Conservation (phyloP, 441 rosid species). For the Cnidoscolus chayamansa region DNA sequence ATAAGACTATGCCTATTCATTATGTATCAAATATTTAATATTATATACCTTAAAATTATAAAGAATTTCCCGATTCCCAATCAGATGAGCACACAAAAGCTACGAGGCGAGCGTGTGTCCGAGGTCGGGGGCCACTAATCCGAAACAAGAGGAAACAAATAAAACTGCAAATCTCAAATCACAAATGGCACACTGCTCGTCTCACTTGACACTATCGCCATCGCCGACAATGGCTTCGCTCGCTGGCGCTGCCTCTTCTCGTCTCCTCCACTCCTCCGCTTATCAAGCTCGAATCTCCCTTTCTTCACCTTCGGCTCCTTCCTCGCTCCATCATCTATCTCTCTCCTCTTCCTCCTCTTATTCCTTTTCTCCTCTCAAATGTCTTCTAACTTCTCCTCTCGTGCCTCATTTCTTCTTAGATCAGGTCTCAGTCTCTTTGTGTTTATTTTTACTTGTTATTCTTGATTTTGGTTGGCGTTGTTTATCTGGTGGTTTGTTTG, state of each 20-base stretch:
- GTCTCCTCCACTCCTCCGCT: slow-evolving; percentile 40
- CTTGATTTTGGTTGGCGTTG: not conserved
- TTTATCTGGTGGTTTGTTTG: slow-evolving; percentile 1
- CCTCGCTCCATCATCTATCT: slow-evolving; percentile 14
- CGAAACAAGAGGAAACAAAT: slow-evolving; percentile 9
- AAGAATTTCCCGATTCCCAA: not conserved
- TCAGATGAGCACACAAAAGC: not conserved
- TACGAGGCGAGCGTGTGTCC: slow-evolving; percentile 2
- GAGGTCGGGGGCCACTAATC: slow-evolving; percentile 8
- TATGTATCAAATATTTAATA: no score
- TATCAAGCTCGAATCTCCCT: slow-evolving; percentile 22
- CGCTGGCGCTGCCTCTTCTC: slow-evolving; percentile 44
- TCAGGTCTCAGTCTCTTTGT: slow-evolving; percentile 37
- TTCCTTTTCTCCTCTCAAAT: slow-evolving; percentile 23
- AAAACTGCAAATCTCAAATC: not conserved
- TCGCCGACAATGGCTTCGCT: slow-evolving; percentile 54
- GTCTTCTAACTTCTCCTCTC: slow-evolving; percentile 31
- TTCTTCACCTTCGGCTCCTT: slow-evolving; percentile 26
- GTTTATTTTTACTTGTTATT: not conserved
- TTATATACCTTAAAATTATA: no score
- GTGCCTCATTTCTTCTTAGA: slow-evolving; percentile 32
- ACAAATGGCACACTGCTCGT: slow-evolving; percentile 32
- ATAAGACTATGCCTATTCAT: no score
- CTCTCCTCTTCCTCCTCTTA: slow-evolving; percentile 36
- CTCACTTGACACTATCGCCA: slow-evolving; percentile 17